A percentile compares a stretch with the other conserved stretches of the same genome.
These are phyloP conservation scores for Heracleum sosnowskyi DNA, from an alignment of 129 eudicot genomes.

Conservation along the genomic window DNA sequence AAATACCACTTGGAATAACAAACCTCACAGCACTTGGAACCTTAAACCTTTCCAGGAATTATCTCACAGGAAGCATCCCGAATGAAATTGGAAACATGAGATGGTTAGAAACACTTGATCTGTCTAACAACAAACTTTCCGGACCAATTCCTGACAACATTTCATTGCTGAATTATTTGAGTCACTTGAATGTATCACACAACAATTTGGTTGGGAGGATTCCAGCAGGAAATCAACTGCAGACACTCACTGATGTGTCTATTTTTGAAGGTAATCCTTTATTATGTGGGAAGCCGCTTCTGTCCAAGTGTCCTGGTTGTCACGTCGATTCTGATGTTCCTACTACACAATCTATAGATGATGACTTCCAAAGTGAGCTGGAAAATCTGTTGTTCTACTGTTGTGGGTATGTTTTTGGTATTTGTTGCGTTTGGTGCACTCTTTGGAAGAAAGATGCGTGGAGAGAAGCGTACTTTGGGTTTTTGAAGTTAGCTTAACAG, in stretches of 20 bases:
- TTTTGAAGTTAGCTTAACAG: not conserved
- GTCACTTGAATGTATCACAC: slow-evolving; percentile 1
- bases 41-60: slow-evolving; percentile 1
- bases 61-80: slow-evolving; percentile 11
- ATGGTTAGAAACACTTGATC: slow-evolving; percentile 12
- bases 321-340: not conserved
- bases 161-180: not conserved
- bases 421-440: slow-evolving; percentile 8
- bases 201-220: slow-evolving; percentile 9
- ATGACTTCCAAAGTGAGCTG: not conserved
- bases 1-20: slow-evolving; percentile 10
- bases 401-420: slow-evolving; percentile 4
- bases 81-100: slow-evolving; percentile 8
- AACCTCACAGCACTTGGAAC: not conserved
- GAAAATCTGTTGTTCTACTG: slow-evolving; percentile 8
- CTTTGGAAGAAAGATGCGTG: not conserved
- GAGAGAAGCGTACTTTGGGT: not conserved
- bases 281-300: not conserved
- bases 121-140: not conserved
- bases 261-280: slow-evolving; percentile 3
- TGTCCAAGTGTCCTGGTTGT: not conserved
- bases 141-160: slow-evolving; percentile 6
- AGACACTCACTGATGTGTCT: not conserved
- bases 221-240: not conserved
- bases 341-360: not conserved